Percentiles rank a stretch among this genome's conserved stretches.
Evolutionary conservation across 2,329 filamentous ascomycete species (phyloP).

Genomic region (Monosporascus sp.): DNA sequence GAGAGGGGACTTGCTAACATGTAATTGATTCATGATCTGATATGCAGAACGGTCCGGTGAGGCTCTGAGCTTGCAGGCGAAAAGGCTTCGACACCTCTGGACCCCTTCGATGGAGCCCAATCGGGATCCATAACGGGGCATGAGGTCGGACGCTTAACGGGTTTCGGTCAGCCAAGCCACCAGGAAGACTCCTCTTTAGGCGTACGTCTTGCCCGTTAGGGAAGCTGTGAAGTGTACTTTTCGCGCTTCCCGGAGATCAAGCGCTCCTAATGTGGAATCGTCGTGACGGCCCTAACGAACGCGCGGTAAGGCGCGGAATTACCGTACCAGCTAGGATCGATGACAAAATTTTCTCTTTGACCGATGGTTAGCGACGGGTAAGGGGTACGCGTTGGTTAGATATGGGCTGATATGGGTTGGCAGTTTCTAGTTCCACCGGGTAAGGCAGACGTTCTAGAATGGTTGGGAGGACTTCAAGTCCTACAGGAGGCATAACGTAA

Average conservation of each 20-base stretch:
- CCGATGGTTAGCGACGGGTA: not conserved
- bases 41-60: not conserved
- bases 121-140: not conserved
- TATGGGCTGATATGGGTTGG: no score
- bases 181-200: conserved; percentile 1
- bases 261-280: no score
- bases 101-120: not conserved
- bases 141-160: not conserved
- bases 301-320: not conserved
- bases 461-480: no score
- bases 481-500: no score
- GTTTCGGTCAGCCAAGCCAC: conserved; percentile 8
- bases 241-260: not conserved
- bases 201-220: conserved; percentile 13
- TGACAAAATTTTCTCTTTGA: not conserved
- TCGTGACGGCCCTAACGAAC: no score
- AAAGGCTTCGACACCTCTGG: not conserved
- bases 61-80: not conserved
- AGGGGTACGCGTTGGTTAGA: not conserved
- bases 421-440: no score
- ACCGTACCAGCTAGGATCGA: not conserved
- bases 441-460: not conserved
- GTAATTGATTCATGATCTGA: not conserved
- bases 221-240: conserved; percentile 13
- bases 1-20: not conserved